phyloP scores from a whole-genome alignment of 805 yeast genomes.

The Jamesozyma hellenica region DNA sequence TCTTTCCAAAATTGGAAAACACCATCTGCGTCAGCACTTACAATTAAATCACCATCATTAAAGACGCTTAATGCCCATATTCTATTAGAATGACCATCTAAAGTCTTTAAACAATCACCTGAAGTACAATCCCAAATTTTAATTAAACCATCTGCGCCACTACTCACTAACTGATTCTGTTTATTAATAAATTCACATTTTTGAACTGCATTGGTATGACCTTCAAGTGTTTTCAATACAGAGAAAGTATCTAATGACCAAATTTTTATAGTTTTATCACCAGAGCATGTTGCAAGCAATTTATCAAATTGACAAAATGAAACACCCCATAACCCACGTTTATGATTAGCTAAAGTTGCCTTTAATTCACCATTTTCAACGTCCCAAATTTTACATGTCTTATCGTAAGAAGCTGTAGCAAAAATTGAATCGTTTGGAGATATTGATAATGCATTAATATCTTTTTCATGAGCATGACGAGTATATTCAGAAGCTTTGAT shows the following conservation, averaged over 20 bases:
- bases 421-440: constrained; percentile 83
- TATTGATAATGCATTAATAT: constrained; percentile 79
- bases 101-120: constrained; percentile 73
- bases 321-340: constrained; percentile 90
- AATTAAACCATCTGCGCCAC: constrained; percentile 92
- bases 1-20: constrained; percentile 84
- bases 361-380: constrained; percentile 74
- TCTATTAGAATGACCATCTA: constrained; percentile 89
- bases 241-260: constrained; percentile 79
- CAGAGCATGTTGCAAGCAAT: constrained; percentile 71
- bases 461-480: constrained; percentile 93
- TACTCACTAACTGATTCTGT: constrained; percentile 53
- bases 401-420: constrained; percentile 93
- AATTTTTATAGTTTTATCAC: constrained; percentile 80
- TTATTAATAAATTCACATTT: constrained; percentile 60
- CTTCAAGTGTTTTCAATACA: constrained; percentile 79
- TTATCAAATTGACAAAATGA: constrained; percentile 74
- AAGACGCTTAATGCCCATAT: constrained; percentile 80
- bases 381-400: constrained; percentile 85
- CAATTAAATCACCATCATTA: constrained; percentile 56
- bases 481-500: constrained; percentile 72
- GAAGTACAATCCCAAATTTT: constrained; percentile 77
- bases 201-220: constrained; percentile 88
- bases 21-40: constrained; percentile 93
- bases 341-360: constrained; percentile 81